Base-by-base conservation (phyloP, 2,329 filamentous ascomycete genomes). In the Colletotrichum sp. region DNA sequence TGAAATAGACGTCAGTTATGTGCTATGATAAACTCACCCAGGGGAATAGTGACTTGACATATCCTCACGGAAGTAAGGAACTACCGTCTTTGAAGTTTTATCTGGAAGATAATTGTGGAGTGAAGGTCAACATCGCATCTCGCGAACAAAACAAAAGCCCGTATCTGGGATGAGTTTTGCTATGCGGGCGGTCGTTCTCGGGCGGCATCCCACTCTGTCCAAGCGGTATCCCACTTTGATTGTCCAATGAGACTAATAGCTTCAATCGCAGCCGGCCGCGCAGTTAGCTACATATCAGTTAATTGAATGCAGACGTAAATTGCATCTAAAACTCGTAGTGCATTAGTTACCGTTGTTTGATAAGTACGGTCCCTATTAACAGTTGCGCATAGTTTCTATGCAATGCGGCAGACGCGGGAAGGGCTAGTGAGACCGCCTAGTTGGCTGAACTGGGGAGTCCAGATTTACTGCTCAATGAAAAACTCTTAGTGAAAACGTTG, bases 311-410 rank as follows among this genome's bases (percentile, higher is more conserved):
- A 21, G 44, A 1, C n/a, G n/a, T 21, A 12, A 52, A 5, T 52
- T 3, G 0, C n/a, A 3, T 21, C 21, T 0, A 21, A 21, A 21
- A 3, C 10, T 7, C 3, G 2, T 13, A 7, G 9, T 4, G 4
- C n/a, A 2, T 21, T 3, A 10, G 21, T 49, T 1, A 10, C 4
- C 6, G 0, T 13, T 9, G 3, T n/a, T 44, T 0, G 6, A 1
- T 21, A 13, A 4, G 10, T 13, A 6, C n/a, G 12, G 0, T 21
- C 2, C n/a, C 5, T 7, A 49, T 13, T 13, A 3, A 13, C n/a
- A 21, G 2, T 21, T 21, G 0, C 44, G 44, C 44, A 3, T 21
- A 6, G 9, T 49, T n/a, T n/a, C 6, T 9, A 3, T 7, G 9
- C 2, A 7, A 2, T 49, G 18, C 18, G 18, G 3, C 5, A 49